Base-by-base conservation (phyloP, 2,329 filamentous ascomycete species). In the Diaporthe eres region DNA sequence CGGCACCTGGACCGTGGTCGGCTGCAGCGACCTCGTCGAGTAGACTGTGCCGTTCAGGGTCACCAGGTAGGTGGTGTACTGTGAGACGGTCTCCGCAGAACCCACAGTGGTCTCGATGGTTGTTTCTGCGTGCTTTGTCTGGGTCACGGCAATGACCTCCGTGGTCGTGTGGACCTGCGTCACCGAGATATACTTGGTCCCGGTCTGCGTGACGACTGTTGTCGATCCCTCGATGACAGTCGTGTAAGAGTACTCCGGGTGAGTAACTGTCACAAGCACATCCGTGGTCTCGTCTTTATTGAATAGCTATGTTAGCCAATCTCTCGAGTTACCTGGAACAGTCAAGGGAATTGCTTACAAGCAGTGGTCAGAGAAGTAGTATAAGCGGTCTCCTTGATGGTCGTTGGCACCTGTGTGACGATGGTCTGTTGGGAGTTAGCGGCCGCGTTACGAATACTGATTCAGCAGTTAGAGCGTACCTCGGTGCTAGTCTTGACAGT, bases 211-310 rank as follows among this genome's bases (percentile, higher is more conserved):
- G 63, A 87, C 74, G 67, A 85, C 83, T 60, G 86, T 79, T 13
- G 86, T 88, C 63, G 79, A 82, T 34, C 85, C 85, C 73, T 81
- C 79, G 2, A 85, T 83, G 55, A 87, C 82, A n/a, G 87, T 88
- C 7, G 86, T 86, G 79, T 85, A 84, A 70, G 81, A 82, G 71
- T 82, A 85, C 68, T 84, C 85, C 10, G 84, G 83, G 78, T 80
- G 84, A 17, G 85, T 84, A 58, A 85, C 82, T 31, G 83, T 84
- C 71, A 82, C 79, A 72, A 83, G 83, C n/a, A 86, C 82, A 49
- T 85, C 80, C 7, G 84, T 85, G 15, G 81, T 84, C 74, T 79
- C 79, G 37, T 82, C 63, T 67, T n/a, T n/a, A n/a, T n/a, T 49
- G 61, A 81, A 57, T 4, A 22, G 51, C 12, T 2, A 42, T 6